Evolutionary conservation across 768 basidiomycete genomes (phyloP).

Genomic region (Rhizopogon vinicolor): DNA sequence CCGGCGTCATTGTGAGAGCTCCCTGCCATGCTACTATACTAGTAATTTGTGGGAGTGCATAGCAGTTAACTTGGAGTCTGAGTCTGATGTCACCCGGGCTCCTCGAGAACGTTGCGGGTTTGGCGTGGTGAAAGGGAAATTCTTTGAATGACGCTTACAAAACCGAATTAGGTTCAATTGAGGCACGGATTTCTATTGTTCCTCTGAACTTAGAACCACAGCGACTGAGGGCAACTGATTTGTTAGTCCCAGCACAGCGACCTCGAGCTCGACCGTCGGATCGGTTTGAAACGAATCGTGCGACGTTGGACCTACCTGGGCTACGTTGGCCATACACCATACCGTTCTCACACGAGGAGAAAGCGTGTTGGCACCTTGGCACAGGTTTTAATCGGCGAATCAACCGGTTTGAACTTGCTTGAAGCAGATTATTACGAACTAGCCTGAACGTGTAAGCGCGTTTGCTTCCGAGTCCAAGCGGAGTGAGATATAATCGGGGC

Average conservation of each 20-base stretch:
- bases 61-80: no score
- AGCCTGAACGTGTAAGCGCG: not conserved
- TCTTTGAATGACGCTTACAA: not conserved
- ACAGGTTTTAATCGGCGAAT: not conserved
- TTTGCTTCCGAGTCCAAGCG: not conserved
- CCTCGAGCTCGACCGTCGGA: not conserved
- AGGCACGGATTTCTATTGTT: not conserved
- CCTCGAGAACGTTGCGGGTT: not conserved
- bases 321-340: not conserved
- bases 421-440: no score
- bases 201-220: not conserved
- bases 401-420: not conserved
- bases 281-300: no score
- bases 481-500: not conserved
- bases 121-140: not conserved
- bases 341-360: not conserved
- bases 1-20: not conserved
- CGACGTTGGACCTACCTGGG: not conserved
- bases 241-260: not conserved
- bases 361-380: not conserved
- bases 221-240: not conserved
- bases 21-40: not conserved
- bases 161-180: not conserved
- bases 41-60: not conserved
- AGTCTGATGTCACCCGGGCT: not conserved